phyloP scores from a whole-genome alignment of 2,329 filamentous ascomycete genomes.

The Hymenoscyphus infarciens region DNA sequence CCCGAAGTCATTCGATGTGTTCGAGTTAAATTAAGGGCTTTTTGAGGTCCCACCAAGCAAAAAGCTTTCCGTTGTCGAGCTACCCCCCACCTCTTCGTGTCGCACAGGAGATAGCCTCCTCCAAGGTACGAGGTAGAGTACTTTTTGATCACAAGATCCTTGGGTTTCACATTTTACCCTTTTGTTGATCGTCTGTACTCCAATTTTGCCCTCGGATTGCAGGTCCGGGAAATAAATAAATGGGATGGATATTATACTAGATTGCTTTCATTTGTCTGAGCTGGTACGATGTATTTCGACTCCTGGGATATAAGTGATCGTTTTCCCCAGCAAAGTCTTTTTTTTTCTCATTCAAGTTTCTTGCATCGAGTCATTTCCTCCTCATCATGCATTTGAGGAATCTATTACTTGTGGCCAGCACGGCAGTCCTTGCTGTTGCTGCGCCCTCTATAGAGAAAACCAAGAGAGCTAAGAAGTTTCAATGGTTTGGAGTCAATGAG shows the following conservation, averaged over 20 bases:
- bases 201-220: not conserved
- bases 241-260: not conserved
- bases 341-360: not conserved
- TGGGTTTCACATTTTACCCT: constrained; percentile 4
- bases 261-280: not conserved
- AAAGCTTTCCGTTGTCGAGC: not conserved
- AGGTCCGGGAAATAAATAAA: not conserved
- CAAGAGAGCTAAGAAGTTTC: constrained; percentile 22
- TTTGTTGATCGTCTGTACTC: not conserved
- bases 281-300: not conserved
- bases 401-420: constrained; percentile 21
- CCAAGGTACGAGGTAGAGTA: not conserved
- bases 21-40: not conserved
- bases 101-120: not conserved
- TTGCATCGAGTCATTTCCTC: not conserved
- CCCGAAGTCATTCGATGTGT: constrained; percentile 1
- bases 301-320: not conserved
- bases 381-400: constrained; percentile 21
- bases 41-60: not conserved
- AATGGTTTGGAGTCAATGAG: constrained; percentile 36
- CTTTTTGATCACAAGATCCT: not conserved
- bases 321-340: not conserved
- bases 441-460: constrained; percentile 25
- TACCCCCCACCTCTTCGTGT: not conserved
- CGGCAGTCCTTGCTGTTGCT: constrained; percentile 24